Evolutionary conservation across 2,329 filamentous ascomycete genomes (phyloP).

Genomic region (Clarireedia homoeocarpa): DNA sequence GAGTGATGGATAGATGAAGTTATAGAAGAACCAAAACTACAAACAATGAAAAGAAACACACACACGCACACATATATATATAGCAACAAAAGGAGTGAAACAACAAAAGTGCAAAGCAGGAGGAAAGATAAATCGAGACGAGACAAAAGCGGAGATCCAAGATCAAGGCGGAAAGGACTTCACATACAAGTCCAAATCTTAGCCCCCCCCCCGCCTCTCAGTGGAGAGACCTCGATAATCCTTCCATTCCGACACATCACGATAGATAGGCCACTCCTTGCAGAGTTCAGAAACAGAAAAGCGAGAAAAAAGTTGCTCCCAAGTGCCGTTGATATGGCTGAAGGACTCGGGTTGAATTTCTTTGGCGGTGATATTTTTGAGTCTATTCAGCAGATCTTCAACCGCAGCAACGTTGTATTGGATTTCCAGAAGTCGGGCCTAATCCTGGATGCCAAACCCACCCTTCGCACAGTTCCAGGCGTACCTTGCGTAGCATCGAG

Average conservation of each 20-base stretch:
- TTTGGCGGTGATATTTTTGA: not conserved
- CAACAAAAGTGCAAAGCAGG: too few relatives aligned
- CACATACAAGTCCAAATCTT: not conserved
- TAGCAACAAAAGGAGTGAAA: too few relatives aligned
- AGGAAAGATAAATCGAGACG: too few relatives aligned
- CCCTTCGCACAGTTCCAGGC: too few relatives aligned
- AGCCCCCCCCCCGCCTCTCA: not conserved
- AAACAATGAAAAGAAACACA: too few relatives aligned
- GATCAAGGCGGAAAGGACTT: not conserved
- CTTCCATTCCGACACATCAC: conserved; percentile 39
- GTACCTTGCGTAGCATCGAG: too few relatives aligned
- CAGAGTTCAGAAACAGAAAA: not conserved
- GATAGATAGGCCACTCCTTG: not conserved
- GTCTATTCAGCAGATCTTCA: not conserved
- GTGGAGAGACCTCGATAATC: conserved; percentile 28
- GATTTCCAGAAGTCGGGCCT: too few relatives aligned
- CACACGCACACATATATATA: too few relatives aligned
- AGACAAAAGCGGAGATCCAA: not conserved
- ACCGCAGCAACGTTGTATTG: too few relatives aligned
- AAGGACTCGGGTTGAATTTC: not conserved
- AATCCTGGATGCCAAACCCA: too few relatives aligned
- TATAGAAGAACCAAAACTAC: too few relatives aligned
- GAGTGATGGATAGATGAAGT: too few relatives aligned
- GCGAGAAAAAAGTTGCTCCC: not conserved
- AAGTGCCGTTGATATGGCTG: not conserved